Conservation (phyloP, 768 basidiomycete genomes). For the Plicaturopsis crispa region DNA sequence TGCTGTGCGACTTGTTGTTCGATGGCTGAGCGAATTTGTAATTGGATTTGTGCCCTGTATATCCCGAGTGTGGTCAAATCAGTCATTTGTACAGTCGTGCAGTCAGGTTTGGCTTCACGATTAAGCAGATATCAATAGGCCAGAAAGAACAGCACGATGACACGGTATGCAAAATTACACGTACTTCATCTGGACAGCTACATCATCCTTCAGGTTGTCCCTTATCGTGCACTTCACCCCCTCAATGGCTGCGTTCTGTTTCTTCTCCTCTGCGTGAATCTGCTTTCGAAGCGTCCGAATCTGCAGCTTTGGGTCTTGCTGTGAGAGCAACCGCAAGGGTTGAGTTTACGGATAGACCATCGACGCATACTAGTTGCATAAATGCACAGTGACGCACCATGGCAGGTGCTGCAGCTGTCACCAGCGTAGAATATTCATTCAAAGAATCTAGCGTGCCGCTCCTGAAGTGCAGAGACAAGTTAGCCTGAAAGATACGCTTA, state of each 20-base stretch:
- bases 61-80: conserved; percentile 4
- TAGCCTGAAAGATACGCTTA: too few relatives aligned
- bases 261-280: conserved; percentile 13
- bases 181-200: not conserved
- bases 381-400: conserved; percentile 16
- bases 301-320: conserved; percentile 14
- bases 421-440: conserved; percentile 21
- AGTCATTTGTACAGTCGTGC: conserved; percentile 5
- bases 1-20: conserved; percentile 34
- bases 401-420: conserved; percentile 19
- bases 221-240: conserved; percentile 21
- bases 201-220: conserved; percentile 17
- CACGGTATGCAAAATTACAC: not conserved
- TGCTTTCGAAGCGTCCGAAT: conserved; percentile 16
- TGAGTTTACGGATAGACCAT: conserved; percentile 2
- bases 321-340: too few relatives aligned
- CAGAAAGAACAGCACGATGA: not conserved
- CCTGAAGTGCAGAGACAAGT: conserved; percentile 14
- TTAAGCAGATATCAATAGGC: not conserved
- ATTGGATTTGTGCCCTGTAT: conserved; percentile 26
- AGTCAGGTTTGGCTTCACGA: not conserved
- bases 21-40: conserved; percentile 33
- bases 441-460: conserved; percentile 21
- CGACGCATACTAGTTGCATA: not conserved
- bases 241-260: conserved; percentile 13